Percentiles rank a stretch among this genome's conserved stretches.
Evolutionary conservation across 345 rosid species (phyloP).

Genomic region (Rhodamnia rubescens): DNA sequence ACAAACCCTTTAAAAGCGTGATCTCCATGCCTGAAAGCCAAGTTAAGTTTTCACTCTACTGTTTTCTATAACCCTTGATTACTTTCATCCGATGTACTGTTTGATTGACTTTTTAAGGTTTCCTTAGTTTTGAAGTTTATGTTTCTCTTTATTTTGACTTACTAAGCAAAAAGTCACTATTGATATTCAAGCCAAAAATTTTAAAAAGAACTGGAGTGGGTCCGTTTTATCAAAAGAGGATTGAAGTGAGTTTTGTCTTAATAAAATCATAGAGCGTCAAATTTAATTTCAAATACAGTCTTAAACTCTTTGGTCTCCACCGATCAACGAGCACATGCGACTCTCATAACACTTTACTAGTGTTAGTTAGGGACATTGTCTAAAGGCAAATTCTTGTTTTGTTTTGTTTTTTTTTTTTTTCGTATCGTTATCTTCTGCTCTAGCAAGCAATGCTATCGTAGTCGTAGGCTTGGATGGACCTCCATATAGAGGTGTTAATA

Average conservation of each 20-base stretch:
- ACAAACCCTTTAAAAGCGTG: neutral
- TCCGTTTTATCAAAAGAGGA: accelerated
- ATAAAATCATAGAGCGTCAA: neutral
- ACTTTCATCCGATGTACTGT: neutral
- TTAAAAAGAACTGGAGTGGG: neutral
- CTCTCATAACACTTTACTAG: neutral
- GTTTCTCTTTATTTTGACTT: neutral
- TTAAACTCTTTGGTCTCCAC: neutral
- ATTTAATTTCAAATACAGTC: neutral
- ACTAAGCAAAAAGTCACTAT: neutral
- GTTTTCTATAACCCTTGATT: neutral
- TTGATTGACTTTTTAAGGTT: neutral
- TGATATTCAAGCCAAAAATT: neutral
- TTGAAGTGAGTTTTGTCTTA: neutral
- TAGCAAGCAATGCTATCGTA: neutral
- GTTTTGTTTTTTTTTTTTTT: neutral
- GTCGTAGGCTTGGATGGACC: neutral
- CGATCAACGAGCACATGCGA: no score
- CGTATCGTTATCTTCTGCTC: neutral
- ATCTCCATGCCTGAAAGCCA: neutral
- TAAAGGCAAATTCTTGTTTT: neutral
- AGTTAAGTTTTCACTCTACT: neutral
- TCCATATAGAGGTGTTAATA: neutral
- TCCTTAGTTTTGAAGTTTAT: neutral
- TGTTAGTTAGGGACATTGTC: neutral